A percentile compares a stretch with the other conserved stretches of the same genome.
Conservation (phyloP, 306 rosid species). For the Malus sylvestris region DNA sequence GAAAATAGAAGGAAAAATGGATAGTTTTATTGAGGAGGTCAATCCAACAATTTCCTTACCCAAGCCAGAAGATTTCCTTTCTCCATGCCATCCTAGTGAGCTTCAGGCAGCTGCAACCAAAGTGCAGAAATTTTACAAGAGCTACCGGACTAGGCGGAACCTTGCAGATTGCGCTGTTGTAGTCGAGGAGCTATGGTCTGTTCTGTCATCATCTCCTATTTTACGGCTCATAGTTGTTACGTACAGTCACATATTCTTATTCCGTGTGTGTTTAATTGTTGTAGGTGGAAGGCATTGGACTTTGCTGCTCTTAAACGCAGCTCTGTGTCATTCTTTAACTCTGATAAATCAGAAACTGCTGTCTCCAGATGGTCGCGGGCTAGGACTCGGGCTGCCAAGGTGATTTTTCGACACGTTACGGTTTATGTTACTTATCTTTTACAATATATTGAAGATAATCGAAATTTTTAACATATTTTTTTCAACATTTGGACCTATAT, state of each 20-base stretch:
- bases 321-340: conserved; percentile 48
- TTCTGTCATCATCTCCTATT: conserved; percentile 2
- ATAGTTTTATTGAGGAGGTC: conserved; percentile 10
- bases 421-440: neutral
- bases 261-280: neutral
- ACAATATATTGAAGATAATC: neutral
- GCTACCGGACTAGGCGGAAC: conserved; percentile 62
- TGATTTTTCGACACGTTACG: conserved; percentile 4
- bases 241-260: neutral
- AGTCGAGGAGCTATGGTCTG: conserved; percentile 85
- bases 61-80: neutral
- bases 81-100: conserved; percentile 10
- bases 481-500: conserved; percentile 4
- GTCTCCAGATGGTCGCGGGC: conserved; percentile 77
- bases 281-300: conserved; percentile 84
- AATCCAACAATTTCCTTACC: conserved; percentile 5
- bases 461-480: neutral
- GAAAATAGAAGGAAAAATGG: conserved; percentile 7
- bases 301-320: conserved; percentile 44
- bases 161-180: conserved; percentile 82
- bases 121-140: conserved; percentile 70
- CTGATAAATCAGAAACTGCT: conserved; percentile 59
- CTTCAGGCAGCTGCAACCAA: conserved; percentile 53
- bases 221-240: neutral
- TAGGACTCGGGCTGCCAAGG: conserved; percentile 82